Percentiles rank a stretch among this genome's conserved stretches.
Evolutionary conservation across 23 red algal genomes (phyloP).

Genomic region (Gracilaria domingensis): DNA sequence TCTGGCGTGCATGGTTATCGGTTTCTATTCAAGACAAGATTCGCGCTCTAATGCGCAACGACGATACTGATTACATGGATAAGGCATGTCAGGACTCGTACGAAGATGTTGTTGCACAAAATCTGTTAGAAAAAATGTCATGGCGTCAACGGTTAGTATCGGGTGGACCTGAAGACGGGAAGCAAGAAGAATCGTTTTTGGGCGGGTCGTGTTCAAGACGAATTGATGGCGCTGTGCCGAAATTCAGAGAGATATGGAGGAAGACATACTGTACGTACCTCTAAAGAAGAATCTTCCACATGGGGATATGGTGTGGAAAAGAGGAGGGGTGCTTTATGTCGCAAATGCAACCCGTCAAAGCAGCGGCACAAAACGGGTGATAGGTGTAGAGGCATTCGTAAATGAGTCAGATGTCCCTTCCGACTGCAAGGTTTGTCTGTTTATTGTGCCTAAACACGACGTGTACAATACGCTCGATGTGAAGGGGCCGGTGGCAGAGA

Average conservation of each 20-base stretch:
- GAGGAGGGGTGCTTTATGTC: not conserved
- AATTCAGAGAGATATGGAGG: not conserved
- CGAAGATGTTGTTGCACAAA: not conserved
- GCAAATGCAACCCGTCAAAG: not conserved
- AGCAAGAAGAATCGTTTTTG: not conserved
- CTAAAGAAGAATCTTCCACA: not conserved
- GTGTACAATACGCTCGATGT: not conserved
- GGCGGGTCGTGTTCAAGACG: not conserved
- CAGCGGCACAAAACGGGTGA: not conserved
- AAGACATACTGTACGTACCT: not conserved
- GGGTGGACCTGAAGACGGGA: not conserved
- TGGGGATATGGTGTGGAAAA: not conserved
- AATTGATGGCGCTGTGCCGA: not conserved
- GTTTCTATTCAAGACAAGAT: not conserved
- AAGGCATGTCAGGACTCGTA: not conserved
- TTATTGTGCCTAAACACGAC: not conserved
- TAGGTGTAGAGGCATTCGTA: not conserved
- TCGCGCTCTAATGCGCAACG: not conserved
- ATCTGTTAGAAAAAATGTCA: not conserved
- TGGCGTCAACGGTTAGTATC: constrained; percentile 2
- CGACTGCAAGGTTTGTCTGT: not conserved
- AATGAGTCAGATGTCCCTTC: not conserved
- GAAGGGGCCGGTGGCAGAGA: no score
- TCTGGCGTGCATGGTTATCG: not conserved
- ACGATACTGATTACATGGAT: constrained; percentile 12